A percentile compares a stretch with the other conserved stretches of the same genome.
phyloP scores from a whole-genome alignment of 1,284 basidiomycete species.

The Pseudozyma sp. region DNA sequence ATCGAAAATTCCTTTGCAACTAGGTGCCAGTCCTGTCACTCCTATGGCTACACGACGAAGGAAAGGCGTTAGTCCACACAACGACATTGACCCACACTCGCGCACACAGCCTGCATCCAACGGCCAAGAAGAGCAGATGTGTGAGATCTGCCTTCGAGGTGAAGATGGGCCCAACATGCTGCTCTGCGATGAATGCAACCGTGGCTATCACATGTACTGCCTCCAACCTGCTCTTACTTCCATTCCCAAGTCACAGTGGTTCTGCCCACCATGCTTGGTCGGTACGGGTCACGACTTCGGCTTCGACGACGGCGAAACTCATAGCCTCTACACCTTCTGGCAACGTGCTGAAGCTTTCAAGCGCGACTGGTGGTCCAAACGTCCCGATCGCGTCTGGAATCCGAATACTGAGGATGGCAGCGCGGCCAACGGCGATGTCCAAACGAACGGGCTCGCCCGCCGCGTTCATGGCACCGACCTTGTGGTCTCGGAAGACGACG shows the following conservation, averaged over 20 bases:
- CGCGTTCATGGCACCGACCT: conserved; percentile 70
- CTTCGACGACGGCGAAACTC: conserved; percentile 97
- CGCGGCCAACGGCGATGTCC: neutral
- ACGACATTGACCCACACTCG: conserved; percentile 21
- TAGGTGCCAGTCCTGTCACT: conserved; percentile 30
- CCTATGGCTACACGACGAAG: conserved; percentile 27
- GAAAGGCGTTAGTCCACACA: conserved; percentile 39
- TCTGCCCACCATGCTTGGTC: conserved; percentile 90
- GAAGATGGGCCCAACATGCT: conserved; percentile 90
- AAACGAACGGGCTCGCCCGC: conserved; percentile 51
- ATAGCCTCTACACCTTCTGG: conserved; percentile 90
- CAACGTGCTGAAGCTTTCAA: conserved; percentile 86
- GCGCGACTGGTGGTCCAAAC: conserved; percentile 76
- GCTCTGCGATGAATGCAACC: conserved; percentile 96
- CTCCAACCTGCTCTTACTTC: conserved; percentile 86
- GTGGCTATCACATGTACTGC: conserved; percentile 94
- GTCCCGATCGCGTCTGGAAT: conserved; percentile 43
- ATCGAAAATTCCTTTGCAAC: conserved; percentile 23
- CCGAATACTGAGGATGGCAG: conserved; percentile 12
- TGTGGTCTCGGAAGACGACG: conserved; percentile 83
- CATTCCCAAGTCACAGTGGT: conserved; percentile 95
- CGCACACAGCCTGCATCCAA: conserved; percentile 9
- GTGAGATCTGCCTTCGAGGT: conserved; percentile 77
- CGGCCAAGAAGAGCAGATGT: conserved; percentile 54
- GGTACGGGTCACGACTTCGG: conserved; percentile 97